phyloP scores from a whole-genome alignment of 1,284 basidiomycete genomes.

The Heterobasidion occidentale region DNA sequence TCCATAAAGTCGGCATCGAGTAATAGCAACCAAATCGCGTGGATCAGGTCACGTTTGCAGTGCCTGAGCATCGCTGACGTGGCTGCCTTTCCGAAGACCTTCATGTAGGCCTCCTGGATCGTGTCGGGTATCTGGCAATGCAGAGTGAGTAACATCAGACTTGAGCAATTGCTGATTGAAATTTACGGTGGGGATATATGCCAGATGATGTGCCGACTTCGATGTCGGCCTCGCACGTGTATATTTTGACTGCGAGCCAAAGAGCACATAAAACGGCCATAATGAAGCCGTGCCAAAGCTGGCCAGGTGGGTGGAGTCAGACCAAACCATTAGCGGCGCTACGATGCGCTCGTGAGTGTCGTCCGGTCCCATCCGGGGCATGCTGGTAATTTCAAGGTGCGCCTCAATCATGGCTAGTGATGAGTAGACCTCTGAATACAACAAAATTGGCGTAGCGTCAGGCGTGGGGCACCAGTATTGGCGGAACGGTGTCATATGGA shows the following conservation, averaged over 20 bases:
- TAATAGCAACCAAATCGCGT: not conserved
- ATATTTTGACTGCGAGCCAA: not conserved
- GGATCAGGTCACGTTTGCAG: not conserved
- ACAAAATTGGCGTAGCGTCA: not conserved
- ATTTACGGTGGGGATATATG: conserved; percentile 1
- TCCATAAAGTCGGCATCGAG: not conserved
- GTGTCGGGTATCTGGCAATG: not conserved
- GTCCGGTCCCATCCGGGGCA: not conserved
- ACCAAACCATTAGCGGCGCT: not conserved
- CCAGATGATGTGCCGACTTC: not conserved
- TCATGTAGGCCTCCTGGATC: not conserved
- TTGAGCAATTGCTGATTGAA: not conserved
- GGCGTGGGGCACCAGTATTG: not conserved
- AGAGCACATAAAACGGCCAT: not conserved
- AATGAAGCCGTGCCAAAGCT: not conserved
- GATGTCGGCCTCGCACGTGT: not conserved
- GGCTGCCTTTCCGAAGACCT: not conserved
- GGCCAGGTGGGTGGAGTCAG: not conserved
- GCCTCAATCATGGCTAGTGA: not conserved
- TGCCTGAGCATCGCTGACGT: no score
- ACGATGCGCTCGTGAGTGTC: not conserved
- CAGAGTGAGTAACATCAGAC: not conserved
- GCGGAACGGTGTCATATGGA: not conserved
- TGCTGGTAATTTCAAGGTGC: not conserved
- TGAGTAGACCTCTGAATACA: not conserved